These are phyloP conservation scores for Solanum sitiens DNA, from an alignment of 257 asterid genomes.

Conservation along the genomic window DNA sequence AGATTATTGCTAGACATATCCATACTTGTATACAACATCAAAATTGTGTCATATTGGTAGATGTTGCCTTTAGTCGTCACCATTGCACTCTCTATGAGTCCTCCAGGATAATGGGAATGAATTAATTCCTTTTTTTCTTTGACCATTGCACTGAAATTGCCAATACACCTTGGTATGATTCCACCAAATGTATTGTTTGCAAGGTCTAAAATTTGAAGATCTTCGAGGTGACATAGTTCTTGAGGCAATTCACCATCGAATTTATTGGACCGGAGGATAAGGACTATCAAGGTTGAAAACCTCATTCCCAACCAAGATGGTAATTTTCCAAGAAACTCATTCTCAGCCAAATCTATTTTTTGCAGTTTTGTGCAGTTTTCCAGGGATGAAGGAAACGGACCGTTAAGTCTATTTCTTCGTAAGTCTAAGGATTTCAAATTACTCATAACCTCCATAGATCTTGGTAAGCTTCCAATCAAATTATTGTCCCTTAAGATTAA, in stretches of 20 bases:
- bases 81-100: background rate
- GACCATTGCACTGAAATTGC: constrained; percentile 23
- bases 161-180: constrained; percentile 8
- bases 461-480: constrained; percentile 12
- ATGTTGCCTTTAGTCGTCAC: constrained; percentile 9
- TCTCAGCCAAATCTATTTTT: constrained; percentile 3
- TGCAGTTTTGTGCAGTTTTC: background rate
- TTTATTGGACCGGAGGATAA: constrained; percentile 11
- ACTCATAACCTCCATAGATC: constrained; percentile 5
- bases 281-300: background rate
- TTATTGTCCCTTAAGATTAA: constrained; percentile 12
- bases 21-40: constrained; percentile 5
- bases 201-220: constrained; percentile 20
- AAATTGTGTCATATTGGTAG: background rate
- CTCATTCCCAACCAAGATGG: constrained; percentile 15
- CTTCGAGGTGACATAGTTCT: constrained; percentile 5
- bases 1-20: constrained; percentile 19
- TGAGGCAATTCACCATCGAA: constrained; percentile 7
- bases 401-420: constrained; percentile 1
- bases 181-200: constrained; percentile 6
- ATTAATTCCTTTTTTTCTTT: background rate
- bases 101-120: background rate
- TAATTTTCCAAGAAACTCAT: constrained; percentile 11
- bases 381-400: constrained; percentile 3
- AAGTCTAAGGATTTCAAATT: constrained; percentile 2